Percentiles rank a stretch among this genome's conserved stretches.
phyloP scores from a whole-genome alignment of 371 early-diverging fungal species.

The Syncephalastrum monosporum region DNA sequence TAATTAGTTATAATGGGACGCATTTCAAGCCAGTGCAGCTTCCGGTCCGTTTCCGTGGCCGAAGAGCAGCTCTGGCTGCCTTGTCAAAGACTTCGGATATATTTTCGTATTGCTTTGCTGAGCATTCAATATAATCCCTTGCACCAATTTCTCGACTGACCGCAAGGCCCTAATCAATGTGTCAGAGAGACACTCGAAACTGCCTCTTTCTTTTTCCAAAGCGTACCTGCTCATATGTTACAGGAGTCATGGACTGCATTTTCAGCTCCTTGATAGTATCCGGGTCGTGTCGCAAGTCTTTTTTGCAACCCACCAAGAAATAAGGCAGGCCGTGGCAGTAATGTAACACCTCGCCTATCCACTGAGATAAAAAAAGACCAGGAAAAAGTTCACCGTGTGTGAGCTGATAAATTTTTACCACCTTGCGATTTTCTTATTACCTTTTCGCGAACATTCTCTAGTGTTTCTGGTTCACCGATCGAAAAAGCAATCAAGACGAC shows the following conservation, averaged over 20 bases:
- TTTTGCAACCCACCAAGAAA: slow-evolving; percentile 82
- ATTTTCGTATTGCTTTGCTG: slow-evolving; percentile 79
- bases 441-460: slow-evolving; percentile 81
- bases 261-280: slow-evolving; percentile 59
- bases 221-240: slow-evolving; percentile 56
- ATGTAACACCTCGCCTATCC: slow-evolving; percentile 82
- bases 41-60: no score
- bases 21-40: no score
- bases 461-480: slow-evolving; percentile 75
- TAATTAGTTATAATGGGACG: no score
- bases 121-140: slow-evolving; percentile 85
- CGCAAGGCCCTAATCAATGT: slow-evolving; percentile 52
- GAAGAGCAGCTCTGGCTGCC: slow-evolving; percentile 75
- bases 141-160: slow-evolving; percentile 77
- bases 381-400: neutral
- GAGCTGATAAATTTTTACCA: neutral
- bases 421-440: slow-evolving; percentile 20
- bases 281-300: slow-evolving; percentile 77
- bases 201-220: neutral
- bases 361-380: slow-evolving; percentile 48
- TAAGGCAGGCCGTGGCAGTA: slow-evolving; percentile 77
- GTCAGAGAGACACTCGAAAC: slow-evolving; percentile 40
- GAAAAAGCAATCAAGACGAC: slow-evolving; percentile 86
- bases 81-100: slow-evolving; percentile 85
- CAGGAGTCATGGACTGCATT: slow-evolving; percentile 76